phyloP scores from a whole-genome alignment of 352 stramenopile species.

The Phytopythium cucurbitacearum region DNA sequence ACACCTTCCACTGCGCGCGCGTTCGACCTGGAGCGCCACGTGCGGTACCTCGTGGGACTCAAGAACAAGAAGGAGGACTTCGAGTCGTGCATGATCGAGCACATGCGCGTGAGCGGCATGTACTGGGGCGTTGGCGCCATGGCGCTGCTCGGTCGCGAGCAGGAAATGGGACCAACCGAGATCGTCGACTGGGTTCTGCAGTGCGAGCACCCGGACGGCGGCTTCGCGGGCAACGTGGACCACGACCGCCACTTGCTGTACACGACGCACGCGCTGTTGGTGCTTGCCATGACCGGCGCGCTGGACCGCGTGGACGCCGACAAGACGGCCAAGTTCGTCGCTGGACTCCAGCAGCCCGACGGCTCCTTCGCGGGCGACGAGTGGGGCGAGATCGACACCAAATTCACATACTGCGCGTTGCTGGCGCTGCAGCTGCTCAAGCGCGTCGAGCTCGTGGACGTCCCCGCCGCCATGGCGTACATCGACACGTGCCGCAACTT shows the following conservation, averaged over 20 bases:
- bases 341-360: constrained; percentile 92
- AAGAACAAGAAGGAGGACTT: constrained; percentile 89
- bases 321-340: constrained; percentile 82
- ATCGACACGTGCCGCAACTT: constrained; percentile 97
- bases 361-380: constrained; percentile 96
- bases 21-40: constrained; percentile 69
- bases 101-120: constrained; percentile 97
- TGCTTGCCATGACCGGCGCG: constrained; percentile 92
- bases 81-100: constrained; percentile 93
- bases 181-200: constrained; percentile 95
- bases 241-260: constrained; percentile 98
- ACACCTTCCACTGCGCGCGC: constrained; percentile 22
- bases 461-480: constrained; percentile 89
- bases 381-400: constrained; percentile 98
- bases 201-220: constrained; percentile 89
- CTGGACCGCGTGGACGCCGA: constrained; percentile 80
- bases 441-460: constrained; percentile 80
- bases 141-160: constrained; percentile 88
- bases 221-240: constrained; percentile 95
- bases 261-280: constrained; percentile 96
- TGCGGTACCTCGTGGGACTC: constrained; percentile 73
- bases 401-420: constrained; percentile 99
- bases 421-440: constrained; percentile 93
- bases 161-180: constrained; percentile 75
- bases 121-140: constrained; percentile 98